Base-by-base conservation (phyloP, 768 basidiomycete species). In the Suillus weaverae region DNA sequence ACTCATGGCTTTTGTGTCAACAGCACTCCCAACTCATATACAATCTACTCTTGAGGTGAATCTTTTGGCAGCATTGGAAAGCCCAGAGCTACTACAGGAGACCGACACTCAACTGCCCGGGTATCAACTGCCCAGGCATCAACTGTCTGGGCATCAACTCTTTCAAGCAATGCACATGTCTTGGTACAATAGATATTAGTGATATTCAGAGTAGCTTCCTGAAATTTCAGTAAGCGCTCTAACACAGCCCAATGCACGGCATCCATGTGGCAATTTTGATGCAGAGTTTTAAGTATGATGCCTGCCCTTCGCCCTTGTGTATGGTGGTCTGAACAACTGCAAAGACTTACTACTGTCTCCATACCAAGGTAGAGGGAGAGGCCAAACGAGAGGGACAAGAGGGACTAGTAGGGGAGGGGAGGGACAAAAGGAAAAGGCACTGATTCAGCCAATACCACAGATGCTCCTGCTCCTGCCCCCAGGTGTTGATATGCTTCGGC, bases 391-490 rank as follows among this genome's bases (percentile, higher is more conserved):
- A 50, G 48, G 48, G 26, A 50, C 14, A 26, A 50, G 26, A 50
- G 48, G 48, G 46, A 48, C 46, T 48, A n/a, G n/a, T n/a, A n/a
- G n/a, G n/a, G n/a, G n/a, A 48, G 46, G 46, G 46, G 46, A 48
- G 46, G 46, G 11, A 48, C 46, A 48, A 48, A 2, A 13, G 46
- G 46, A 48, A 5, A 22, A 48, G 2, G 46, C 13, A 22, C 22
- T 48, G n/a, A 48, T 48, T 22, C 46, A 48, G 46, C 46, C 46
- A 48, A 48, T 48, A 4, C 11, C 46, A 22, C 11, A 1, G 11
- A 48, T 22, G 4, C n/a, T 22, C n/a, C n/a, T n/a, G n/a, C n/a
- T n/a, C n/a, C n/a, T n/a, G n/a, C n/a, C n/a, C n/a, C n/a, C n/a
- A n/a, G 26, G 26, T 26, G 26, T 26, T 26, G 26, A 26, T 26